Conservation (phyloP, 129 eudicot genomes). For the Heracleum sosnowskyi region DNA sequence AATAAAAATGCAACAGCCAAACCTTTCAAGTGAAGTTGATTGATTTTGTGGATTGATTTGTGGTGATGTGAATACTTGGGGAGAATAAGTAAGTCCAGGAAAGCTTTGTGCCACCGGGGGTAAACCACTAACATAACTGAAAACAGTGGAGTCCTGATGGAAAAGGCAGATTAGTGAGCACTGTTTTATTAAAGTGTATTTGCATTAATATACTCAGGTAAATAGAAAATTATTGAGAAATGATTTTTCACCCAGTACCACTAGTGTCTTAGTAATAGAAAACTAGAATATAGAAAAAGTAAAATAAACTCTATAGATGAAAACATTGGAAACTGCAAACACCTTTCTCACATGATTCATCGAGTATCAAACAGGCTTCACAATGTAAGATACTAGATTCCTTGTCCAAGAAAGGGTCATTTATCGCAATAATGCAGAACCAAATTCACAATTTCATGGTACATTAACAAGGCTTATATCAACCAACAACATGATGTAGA, state of each 20-base stretch:
- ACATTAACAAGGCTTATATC: no score
- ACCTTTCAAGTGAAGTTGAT: conserved; percentile 36
- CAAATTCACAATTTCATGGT: neutral
- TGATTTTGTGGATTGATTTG: conserved; percentile 24
- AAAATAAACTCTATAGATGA: no score
- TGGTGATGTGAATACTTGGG: conserved; percentile 52
- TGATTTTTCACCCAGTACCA: no score
- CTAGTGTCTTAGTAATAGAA: no score
- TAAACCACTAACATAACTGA: conserved; percentile 37
- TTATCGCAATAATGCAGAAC: neutral
- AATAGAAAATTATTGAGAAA: no score
- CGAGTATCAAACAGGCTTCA: neutral
- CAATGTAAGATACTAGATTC: neutral
- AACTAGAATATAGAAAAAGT: no score
- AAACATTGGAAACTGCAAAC: no score
- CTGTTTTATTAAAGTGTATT: neutral
- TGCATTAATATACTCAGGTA: neutral
- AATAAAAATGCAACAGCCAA: conserved; percentile 1
- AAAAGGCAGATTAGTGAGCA: conserved; percentile 6
- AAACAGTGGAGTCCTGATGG: conserved; percentile 54
- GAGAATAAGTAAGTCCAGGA: conserved; percentile 46
- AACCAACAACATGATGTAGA: neutral
- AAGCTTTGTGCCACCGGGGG: conserved; percentile 52
- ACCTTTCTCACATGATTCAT: neutral
- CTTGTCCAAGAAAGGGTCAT: neutral